phyloP scores from a whole-genome alignment of 495 filamentous ascomycete genomes.

The Tetracladium marchalianum region DNA sequence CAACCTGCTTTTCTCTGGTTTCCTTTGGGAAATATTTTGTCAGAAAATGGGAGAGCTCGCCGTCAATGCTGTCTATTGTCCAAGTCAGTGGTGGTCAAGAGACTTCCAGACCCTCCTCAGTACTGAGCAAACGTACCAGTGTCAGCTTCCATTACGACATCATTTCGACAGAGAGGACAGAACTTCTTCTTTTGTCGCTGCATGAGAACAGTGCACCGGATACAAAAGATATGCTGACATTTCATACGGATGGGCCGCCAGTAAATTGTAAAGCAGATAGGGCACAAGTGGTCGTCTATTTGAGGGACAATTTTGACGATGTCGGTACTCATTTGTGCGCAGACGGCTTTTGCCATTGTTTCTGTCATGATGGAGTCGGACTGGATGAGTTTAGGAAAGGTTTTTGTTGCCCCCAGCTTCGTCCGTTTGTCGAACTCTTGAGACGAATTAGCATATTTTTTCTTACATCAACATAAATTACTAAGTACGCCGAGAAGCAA shows the following conservation, averaged over 20 bases:
- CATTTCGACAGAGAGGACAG: conserved; percentile 59
- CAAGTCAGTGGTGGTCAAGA: neutral
- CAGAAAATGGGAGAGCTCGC: conserved; percentile 46
- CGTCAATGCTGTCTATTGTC: conserved; percentile 46
- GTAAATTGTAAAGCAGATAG: conserved; percentile 58
- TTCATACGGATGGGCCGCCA: conserved; percentile 57
- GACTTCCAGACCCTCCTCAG: neutral
- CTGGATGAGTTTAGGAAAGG: conserved; percentile 39
- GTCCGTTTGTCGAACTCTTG: conserved; percentile 75
- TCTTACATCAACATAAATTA: neutral
- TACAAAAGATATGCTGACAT: conserved; percentile 62
- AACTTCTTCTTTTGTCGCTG: conserved; percentile 45
- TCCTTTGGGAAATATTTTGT: conserved; percentile 63
- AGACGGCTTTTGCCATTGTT: conserved; percentile 54
- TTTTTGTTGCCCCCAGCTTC: conserved; percentile 45
- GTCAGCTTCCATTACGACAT: conserved; percentile 50
- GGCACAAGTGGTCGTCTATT: conserved; percentile 61
- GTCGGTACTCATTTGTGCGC: conserved; percentile 51
- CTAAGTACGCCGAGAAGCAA: neutral
- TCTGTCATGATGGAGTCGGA: conserved; percentile 41
- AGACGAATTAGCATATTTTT: neutral
- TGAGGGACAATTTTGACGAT: conserved; percentile 59
- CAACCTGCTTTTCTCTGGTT: conserved; percentile 47
- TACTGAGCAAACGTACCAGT: conserved; percentile 26
- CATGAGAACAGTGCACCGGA: conserved; percentile 61